These are phyloP conservation scores for Penicillium sclerotigenum DNA, from an alignment of 2,329 filamentous ascomycete species.

Conservation along the genomic window DNA sequence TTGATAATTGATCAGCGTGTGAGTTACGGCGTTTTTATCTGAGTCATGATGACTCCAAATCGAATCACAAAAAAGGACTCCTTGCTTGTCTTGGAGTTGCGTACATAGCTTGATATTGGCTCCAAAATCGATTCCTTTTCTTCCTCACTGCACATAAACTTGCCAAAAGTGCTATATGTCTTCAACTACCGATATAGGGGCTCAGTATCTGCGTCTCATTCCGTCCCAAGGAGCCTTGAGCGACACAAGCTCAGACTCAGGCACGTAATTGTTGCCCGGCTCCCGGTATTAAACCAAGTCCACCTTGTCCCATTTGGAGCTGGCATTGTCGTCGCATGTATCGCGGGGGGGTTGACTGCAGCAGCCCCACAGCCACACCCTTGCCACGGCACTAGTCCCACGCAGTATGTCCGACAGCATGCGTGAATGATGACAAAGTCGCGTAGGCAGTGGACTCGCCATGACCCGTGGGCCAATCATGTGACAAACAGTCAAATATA, in stretches of 20 bases:
- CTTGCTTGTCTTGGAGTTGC: constrained; percentile 3
- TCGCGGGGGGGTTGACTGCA: not conserved
- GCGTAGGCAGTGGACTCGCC: not conserved
- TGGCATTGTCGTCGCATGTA: not conserved
- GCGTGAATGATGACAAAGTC: not conserved
- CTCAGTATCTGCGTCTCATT: not conserved
- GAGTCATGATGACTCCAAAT: constrained; percentile 12
- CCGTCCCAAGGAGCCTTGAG: not conserved
- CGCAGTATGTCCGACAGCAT: not conserved
- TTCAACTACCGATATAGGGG: not conserved
- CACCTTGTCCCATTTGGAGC: not conserved
- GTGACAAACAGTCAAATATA: not conserved
- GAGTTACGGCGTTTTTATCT: constrained; percentile 29
- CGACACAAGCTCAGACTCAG: too few species aligned
- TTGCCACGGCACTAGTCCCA: not conserved
- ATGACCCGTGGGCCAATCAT: not conserved
- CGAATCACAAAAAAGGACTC: not conserved
- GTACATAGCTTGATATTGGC: not conserved
- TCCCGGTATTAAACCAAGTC: not conserved
- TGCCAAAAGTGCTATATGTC: not conserved
- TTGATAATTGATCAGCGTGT: constrained; percentile 20
- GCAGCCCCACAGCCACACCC: not conserved
- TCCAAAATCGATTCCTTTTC: not conserved
- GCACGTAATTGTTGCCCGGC: not conserved
- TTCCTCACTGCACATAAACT: not conserved